Evolutionary conservation across 768 basidiomycete genomes (phyloP).

Genomic region (Boletus rex-veris): DNA sequence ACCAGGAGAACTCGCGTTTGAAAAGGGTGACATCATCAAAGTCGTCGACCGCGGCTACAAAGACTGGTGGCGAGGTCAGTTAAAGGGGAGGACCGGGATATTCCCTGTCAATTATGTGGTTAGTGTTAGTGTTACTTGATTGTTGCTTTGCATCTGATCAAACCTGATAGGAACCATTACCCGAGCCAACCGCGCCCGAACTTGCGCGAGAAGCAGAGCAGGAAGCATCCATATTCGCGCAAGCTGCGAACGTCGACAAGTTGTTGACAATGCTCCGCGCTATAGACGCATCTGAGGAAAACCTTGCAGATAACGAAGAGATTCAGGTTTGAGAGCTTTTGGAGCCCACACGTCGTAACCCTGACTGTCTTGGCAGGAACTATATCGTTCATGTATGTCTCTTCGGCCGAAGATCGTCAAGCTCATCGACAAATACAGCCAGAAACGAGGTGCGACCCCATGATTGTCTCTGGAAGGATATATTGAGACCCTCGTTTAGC

Average conservation of each 20-base stretch:
- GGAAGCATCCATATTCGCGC: slow-evolving; percentile 84
- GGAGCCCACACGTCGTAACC: not conserved
- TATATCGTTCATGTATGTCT: slow-evolving; percentile 87
- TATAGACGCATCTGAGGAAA: slow-evolving; percentile 74
- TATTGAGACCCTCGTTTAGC: slow-evolving; percentile 43
- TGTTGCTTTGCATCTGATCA: not conserved
- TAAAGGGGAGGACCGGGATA: slow-evolving; percentile 87
- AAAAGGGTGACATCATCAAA: slow-evolving; percentile 90
- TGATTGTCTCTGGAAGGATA: not conserved
- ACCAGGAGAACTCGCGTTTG: slow-evolving; percentile 86
- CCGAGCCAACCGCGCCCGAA: slow-evolving; percentile 76
- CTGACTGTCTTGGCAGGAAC: slow-evolving; percentile 49
- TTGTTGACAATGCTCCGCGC: slow-evolving; percentile 69
- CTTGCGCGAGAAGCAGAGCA: slow-evolving; percentile 79
- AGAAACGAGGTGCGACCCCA: slow-evolving; percentile 63
- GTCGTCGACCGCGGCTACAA: slow-evolving; percentile 92
- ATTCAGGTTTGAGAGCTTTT: slow-evolving; percentile 54
- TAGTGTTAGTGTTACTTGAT: slow-evolving; percentile 27
- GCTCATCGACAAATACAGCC: slow-evolving; percentile 94
- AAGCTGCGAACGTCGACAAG: slow-evolving; percentile 81
- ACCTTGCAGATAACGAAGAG: slow-evolving; percentile 88
- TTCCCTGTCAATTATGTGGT: slow-evolving; percentile 98
- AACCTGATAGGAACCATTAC: slow-evolving; percentile 65
- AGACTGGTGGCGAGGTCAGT: slow-evolving; percentile 96
- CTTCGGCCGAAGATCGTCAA: slow-evolving; percentile 94